These are phyloP conservation scores for Eimeria falciformis DNA, from an alignment of 169 alveolate species.

Conservation along the genomic window DNA sequence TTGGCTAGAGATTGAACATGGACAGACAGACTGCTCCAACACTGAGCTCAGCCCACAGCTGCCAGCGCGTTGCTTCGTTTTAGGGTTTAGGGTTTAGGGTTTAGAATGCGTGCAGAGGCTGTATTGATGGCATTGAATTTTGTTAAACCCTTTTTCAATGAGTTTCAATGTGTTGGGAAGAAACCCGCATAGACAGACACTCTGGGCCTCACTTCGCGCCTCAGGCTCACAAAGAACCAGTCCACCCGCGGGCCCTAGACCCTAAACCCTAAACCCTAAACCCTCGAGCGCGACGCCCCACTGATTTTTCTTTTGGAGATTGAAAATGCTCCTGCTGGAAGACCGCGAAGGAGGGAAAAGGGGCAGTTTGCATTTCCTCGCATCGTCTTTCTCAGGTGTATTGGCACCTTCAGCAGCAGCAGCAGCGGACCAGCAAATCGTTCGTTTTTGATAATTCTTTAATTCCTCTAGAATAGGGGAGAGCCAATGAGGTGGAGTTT, in stretches of 20 bases:
- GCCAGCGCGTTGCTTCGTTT: no score
- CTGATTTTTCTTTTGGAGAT: background rate
- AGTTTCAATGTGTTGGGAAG: background rate
- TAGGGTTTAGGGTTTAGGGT: conserved; percentile 57
- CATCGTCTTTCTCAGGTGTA: conserved; percentile 86
- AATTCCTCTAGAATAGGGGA: background rate
- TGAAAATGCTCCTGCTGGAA: background rate
- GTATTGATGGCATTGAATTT: no score
- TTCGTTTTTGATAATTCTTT: background rate
- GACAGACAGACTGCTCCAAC: no score
- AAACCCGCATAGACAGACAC: background rate
- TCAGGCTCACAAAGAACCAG: background rate
- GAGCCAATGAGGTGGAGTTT: background rate
- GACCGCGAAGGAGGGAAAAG: conserved; percentile 81
- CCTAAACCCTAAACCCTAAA: conserved; percentile 31
- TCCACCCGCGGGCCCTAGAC: conserved; percentile 14
- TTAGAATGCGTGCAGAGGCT: conserved; percentile 30
- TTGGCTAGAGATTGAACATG: no score
- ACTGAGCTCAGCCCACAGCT: no score
- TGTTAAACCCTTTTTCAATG: background rate
- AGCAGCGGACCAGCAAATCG: conserved; percentile 11
- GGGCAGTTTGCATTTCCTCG: conserved; percentile 87
- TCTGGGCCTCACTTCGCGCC: conserved; percentile 2
- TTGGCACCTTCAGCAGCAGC: background rate
- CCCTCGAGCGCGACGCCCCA: background rate